Base-by-base conservation (phyloP, 1,284 basidiomycete species). In the Meripilus lineatus region DNA sequence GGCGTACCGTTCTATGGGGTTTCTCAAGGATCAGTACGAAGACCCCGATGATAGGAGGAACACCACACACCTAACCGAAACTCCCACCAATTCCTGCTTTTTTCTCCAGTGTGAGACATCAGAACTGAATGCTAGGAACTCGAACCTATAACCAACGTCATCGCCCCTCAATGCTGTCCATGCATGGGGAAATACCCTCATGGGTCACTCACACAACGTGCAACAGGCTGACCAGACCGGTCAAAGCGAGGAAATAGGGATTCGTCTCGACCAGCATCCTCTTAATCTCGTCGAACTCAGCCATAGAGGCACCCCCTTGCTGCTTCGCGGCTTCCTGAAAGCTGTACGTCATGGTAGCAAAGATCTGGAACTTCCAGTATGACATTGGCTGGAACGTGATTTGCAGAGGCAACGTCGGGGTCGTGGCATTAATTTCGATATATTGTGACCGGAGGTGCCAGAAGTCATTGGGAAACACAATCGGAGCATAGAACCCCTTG, bases 81-180 rank as follows among this genome's bases (percentile, higher is more conserved):
- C 85, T n/a, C 87, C 87, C 42, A 82, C 80, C 65, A 90, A 78
- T 58, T 90, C 88, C 49, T 94, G 85, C 71, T 88, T 95, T 55
- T 93, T 82, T 40, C 90, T 77, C 94, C 94, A 98, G 66, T 98
- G 94, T 25, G 83, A 79, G 37, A 99, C 91, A 58, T 98, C 94
- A 25, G 81, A 87, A 59, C 87, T 91, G 77, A 97, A 97, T 2
- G 93, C 93, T 37, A 96, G 70, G 78, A 96, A 89, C 68, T 96
- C 92, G 63, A 95, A 95, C 25, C 86, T 89, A 50, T 18, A 5
- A 18, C 5, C n/a, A n/a, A n/a, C n/a, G n/a, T n/a, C n/a, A n/a
- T n/a, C n/a, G n/a, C n/a, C n/a, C n/a, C n/a, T n/a, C n/a, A n/a
- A n/a, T n/a, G n/a, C n/a, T n/a, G n/a, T n/a, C n/a, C n/a, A n/a